Conservation (phyloP, 2,329 filamentous ascomycete species). For the Diaporthe humulicola region DNA sequence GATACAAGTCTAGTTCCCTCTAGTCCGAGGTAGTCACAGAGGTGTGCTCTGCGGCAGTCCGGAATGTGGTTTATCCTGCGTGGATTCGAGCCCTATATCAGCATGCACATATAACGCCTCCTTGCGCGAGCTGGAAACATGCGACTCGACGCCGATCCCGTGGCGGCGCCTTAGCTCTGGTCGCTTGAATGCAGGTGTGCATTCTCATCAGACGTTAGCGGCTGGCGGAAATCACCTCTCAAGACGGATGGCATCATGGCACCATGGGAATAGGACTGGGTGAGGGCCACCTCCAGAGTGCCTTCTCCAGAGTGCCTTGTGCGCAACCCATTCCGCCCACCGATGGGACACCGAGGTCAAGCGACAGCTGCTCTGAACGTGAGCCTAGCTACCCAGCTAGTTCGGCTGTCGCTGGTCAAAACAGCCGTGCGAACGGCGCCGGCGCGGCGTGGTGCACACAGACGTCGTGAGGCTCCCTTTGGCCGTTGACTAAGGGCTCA, state of each 20-base stretch:
- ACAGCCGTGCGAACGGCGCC: neutral
- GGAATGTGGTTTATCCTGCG: slow-evolving; percentile 18
- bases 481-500: slow-evolving; percentile 1
- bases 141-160: slow-evolving; percentile 46
- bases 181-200: slow-evolving; percentile 43
- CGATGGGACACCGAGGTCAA: neutral
- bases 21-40: neutral
- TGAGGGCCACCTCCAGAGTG: neutral
- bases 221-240: slow-evolving; percentile 1
- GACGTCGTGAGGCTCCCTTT: neutral
- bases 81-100: slow-evolving; percentile 19
- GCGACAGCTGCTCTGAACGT: neutral
- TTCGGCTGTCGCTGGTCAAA: slow-evolving; percentile 6
- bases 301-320: neutral
- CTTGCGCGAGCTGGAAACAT: slow-evolving; percentile 43
- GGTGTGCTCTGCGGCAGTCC: neutral
- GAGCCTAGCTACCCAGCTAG: too few relatives aligned
- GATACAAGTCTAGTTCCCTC: neutral
- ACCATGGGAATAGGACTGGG: neutral
- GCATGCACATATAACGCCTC: slow-evolving; percentile 13
- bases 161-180: slow-evolving; percentile 45
- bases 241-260: too few relatives aligned
- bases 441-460: neutral
- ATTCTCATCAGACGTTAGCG: slow-evolving; percentile 20
- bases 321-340: slow-evolving; percentile 8